phyloP scores from a whole-genome alignment of 352 stramenopile genomes.

The Globisporangium rhizosaccharum region DNA sequence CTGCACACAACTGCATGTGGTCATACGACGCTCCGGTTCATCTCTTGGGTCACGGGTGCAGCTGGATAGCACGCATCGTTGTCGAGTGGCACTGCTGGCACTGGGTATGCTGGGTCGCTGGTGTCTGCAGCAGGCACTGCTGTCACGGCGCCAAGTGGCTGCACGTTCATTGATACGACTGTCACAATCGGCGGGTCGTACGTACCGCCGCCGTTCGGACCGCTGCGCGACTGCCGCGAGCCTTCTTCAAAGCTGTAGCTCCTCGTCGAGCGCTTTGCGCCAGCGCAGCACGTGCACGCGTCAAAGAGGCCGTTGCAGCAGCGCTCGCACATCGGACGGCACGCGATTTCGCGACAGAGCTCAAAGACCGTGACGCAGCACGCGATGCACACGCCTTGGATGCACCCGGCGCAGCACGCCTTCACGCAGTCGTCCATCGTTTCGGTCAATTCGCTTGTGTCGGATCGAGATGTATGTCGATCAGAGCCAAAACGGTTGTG shows the following conservation, averaged over 20 bases:
- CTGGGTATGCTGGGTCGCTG: neutral
- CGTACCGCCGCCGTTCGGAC: neutral
- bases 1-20: neutral
- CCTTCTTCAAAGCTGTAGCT: constrained; percentile 10
- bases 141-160: constrained; percentile 2
- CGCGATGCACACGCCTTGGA: constrained; percentile 12
- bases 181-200: constrained; percentile 2
- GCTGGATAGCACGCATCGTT: neutral
- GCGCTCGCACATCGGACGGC: constrained; percentile 5
- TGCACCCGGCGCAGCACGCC: constrained; percentile 7
- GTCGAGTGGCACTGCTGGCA: neutral
- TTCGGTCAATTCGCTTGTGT: neutral
- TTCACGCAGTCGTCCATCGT: constrained; percentile 7
- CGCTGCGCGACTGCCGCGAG: neutral
- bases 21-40: neutral
- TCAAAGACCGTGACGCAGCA: constrained; percentile 3
- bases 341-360: constrained; percentile 11
- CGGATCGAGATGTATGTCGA: too few relatives aligned
- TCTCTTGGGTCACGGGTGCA: constrained; percentile 2
- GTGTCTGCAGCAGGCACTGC: neutral
- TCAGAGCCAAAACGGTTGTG: too few relatives aligned
- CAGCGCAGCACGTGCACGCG: constrained; percentile 8
- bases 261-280: neutral
- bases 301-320: constrained; percentile 13
- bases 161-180: constrained; percentile 5